Conservation (phyloP, 352 stramenopile genomes). For the Globisporangium middletonii region DNA sequence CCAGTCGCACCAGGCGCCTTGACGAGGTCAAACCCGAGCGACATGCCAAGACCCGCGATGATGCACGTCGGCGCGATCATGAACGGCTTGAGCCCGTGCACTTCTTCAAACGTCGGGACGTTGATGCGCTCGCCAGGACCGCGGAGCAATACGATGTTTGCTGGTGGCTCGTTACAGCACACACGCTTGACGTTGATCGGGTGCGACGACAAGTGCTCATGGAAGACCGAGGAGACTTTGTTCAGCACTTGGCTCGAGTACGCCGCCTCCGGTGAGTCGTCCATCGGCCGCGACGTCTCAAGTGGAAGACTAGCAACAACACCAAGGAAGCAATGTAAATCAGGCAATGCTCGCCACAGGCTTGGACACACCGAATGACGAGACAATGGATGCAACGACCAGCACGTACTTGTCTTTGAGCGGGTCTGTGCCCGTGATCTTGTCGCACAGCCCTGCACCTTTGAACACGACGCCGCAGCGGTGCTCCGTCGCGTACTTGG, state of each 20-base stretch:
- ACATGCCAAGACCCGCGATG: conserved; percentile 84
- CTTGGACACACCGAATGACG: too few species aligned
- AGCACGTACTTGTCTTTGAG: conserved; percentile 78
- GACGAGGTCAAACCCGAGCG: conserved; percentile 70
- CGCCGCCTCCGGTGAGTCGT: conserved; percentile 53
- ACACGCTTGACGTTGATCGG: conserved; percentile 72
- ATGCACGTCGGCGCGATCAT: conserved; percentile 89
- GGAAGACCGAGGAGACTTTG: conserved; percentile 62
- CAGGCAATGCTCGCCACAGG: too few species aligned
- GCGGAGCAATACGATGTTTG: conserved; percentile 83
- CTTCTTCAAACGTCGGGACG: conserved; percentile 72
- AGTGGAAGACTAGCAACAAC: conserved; percentile 45
- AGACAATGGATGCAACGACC: background rate
- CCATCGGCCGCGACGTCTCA: conserved; percentile 46
- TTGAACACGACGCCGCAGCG: conserved; percentile 86
- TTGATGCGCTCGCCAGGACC: conserved; percentile 83
- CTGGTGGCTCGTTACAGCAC: conserved; percentile 44
- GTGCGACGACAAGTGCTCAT: conserved; percentile 52
- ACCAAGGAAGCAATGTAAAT: too few species aligned
- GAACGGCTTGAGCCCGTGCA: conserved; percentile 77
- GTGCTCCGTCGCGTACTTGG: conserved; percentile 86
- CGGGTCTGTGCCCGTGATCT: conserved; percentile 84
- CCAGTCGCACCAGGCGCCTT: conserved; percentile 68
- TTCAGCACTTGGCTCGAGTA: conserved; percentile 83
- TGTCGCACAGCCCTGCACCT: conserved; percentile 68